Percentiles rank a stretch among this genome's conserved stretches.
phyloP scores from a whole-genome alignment of 1,284 basidiomycete species.

The Chalciporus sp. region DNA sequence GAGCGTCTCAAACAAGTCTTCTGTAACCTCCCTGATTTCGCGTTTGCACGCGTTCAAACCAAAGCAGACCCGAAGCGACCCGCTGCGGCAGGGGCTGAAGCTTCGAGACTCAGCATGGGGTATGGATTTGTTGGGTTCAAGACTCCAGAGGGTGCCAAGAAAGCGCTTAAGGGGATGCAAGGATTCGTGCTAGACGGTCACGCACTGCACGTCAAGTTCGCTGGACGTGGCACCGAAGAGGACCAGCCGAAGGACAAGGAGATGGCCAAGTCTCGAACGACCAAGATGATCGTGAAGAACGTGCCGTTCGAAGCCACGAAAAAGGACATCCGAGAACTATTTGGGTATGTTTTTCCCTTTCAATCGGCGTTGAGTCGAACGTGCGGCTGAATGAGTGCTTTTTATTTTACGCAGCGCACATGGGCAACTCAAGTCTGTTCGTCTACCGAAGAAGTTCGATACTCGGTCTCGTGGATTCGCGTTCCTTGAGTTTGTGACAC shows the following conservation, averaged over 20 bases:
- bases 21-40: conserved; percentile 78
- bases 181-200: conserved; percentile 90
- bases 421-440: conserved; percentile 89
- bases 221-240: conserved; percentile 81
- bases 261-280: conserved; percentile 58
- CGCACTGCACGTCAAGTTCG: conserved; percentile 82
- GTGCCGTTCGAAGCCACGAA: conserved; percentile 95
- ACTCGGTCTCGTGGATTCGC: conserved; percentile 90
- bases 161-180: conserved; percentile 79
- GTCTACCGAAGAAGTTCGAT: conserved; percentile 87
- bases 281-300: conserved; percentile 97
- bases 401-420: conserved; percentile 62
- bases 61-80: conserved; percentile 84
- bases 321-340: conserved; percentile 88
- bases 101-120: conserved; percentile 80
- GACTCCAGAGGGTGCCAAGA: conserved; percentile 71
- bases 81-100: conserved; percentile 43
- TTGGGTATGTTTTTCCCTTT: conserved; percentile 60
- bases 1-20: conserved; percentile 75
- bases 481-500: conserved; percentile 90
- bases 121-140: conserved; percentile 96
- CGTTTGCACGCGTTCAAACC: conserved; percentile 90
- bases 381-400: background rate
- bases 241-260: conserved; percentile 47
- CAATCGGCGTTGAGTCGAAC: background rate